A percentile compares a stretch with the other conserved stretches of the same genome.
Conservation (phyloP, 148 eudicot genomes). For the Persicaria maculosa region DNA sequence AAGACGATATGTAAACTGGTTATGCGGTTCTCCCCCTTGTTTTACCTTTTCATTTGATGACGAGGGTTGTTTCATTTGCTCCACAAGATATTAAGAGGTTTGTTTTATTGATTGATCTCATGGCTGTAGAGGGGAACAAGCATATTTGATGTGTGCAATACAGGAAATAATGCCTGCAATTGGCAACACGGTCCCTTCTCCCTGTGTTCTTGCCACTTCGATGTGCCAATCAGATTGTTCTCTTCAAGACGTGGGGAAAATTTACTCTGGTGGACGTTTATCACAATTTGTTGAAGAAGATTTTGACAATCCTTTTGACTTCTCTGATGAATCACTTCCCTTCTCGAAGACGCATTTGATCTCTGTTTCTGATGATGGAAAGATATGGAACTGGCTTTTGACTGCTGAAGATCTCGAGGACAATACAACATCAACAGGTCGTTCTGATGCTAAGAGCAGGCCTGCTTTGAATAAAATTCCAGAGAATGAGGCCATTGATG, state of each 20-base stretch:
- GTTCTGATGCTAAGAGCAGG: conserved; percentile 25
- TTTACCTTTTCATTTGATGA: background rate
- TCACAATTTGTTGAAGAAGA: conserved; percentile 46
- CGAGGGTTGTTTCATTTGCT: conserved; percentile 17
- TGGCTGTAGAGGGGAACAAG: conserved; percentile 83
- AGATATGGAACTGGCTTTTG: conserved; percentile 95
- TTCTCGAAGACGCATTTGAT: conserved; percentile 70
- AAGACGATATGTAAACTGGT: background rate
- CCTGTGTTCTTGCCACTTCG: conserved; percentile 73
- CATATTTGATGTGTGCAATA: conserved; percentile 63
- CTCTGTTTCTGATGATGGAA: conserved; percentile 93
- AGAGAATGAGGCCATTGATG: conserved; percentile 21
- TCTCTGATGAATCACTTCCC: conserved; percentile 56
- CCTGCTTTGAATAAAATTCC: conserved; percentile 20
- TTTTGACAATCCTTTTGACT: conserved; percentile 64
- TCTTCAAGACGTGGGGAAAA: conserved; percentile 62
- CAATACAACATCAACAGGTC: conserved; percentile 22
- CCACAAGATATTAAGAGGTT: background rate
- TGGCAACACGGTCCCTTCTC: conserved; percentile 83
- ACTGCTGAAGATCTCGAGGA: conserved; percentile 67
- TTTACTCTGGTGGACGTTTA: conserved; percentile 51
- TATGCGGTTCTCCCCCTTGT: background rate
- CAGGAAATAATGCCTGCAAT: conserved; percentile 92
- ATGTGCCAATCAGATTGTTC: conserved; percentile 70
- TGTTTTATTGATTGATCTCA: conserved; percentile 1